Evolutionary conservation across 2,329 filamentous ascomycete genomes (phyloP), one percentile per base, ranked within the genome.

Genomic region (Arthrobotrys sinensis): DNA sequence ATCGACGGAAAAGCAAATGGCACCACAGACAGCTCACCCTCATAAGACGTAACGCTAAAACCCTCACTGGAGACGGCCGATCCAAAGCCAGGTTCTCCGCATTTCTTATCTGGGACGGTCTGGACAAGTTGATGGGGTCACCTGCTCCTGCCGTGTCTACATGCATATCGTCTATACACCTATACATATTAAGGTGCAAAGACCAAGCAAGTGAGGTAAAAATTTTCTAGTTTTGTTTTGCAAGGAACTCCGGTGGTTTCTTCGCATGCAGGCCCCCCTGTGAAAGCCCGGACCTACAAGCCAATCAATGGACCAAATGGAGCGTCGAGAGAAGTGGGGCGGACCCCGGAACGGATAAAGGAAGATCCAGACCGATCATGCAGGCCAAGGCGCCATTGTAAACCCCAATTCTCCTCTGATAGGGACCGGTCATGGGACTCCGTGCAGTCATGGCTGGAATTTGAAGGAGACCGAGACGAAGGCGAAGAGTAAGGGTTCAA

Each of bases 361-460:
- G 75, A 78, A 78, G 75, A 78, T 78, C 75, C 75, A 78, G 75
- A 72, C 75, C 75, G 75, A 78, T 72, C 57, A 64, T 66, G 63
- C 60, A 64, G 60, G 67, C 75, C 75, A 78, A 78, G 67, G 60
- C 60, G 73, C 73, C 66, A 50, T 62, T 28, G n/a, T 62, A 45
- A 19, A 66, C 60, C 12, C 19, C 40, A 14, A 45, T 16, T 10
- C 14, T 68, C 45, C 16, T 45, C 50, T 63, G 28, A 60, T 57
- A 65, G 50, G 46, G 55, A 36, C 50, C 21, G 16, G 73, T 71
- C 73, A 77, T 77, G 66, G 50, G 73, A 76, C 53, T 46, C 40
- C 21, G 11, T 48, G 32, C 73, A 66, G 52, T 57, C 43, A 70
- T 53, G 63, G 21, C 43, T 52, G 21, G 66, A 52, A 45, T 46